phyloP scores from a whole-genome alignment of 441 rosid species.

The Kokia cookei region DNA sequence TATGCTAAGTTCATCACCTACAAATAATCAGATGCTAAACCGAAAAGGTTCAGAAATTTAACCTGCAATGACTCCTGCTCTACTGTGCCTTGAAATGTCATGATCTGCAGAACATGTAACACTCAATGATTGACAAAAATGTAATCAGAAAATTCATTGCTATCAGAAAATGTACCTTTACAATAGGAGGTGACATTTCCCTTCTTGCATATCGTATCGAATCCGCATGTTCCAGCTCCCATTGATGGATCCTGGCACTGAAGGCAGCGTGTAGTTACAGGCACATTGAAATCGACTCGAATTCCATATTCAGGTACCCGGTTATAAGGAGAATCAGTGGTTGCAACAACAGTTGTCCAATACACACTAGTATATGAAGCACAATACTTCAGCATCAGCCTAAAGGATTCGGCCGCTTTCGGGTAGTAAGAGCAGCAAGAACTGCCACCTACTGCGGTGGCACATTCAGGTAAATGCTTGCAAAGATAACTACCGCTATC shows the following conservation, averaged over 20 bases:
- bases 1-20: background rate
- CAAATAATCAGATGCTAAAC: background rate
- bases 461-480: conserved; percentile 77
- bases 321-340: conserved; percentile 34
- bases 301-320: conserved; percentile 89
- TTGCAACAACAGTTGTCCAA: conserved; percentile 55
- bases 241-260: conserved; percentile 76
- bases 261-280: conserved; percentile 74
- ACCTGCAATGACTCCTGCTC: conserved; percentile 56
- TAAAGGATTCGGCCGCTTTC: conserved; percentile 69
- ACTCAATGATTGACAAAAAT: background rate
- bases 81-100: conserved; percentile 27
- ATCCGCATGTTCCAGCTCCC: conserved; percentile 81
- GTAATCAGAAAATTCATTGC: background rate
- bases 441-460: conserved; percentile 33
- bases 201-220: conserved; percentile 44
- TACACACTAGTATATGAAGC: conserved; percentile 75
- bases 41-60: background rate
- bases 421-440: conserved; percentile 90
- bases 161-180: conserved; percentile 34
- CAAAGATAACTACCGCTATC: conserved; percentile 86
- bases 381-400: conserved; percentile 80
- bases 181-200: conserved; percentile 67
- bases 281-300: conserved; percentile 69
- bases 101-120: conserved; percentile 31